phyloP scores from a whole-genome alignment of 441 rosid genomes.

The Erodium trifolium region DNA sequence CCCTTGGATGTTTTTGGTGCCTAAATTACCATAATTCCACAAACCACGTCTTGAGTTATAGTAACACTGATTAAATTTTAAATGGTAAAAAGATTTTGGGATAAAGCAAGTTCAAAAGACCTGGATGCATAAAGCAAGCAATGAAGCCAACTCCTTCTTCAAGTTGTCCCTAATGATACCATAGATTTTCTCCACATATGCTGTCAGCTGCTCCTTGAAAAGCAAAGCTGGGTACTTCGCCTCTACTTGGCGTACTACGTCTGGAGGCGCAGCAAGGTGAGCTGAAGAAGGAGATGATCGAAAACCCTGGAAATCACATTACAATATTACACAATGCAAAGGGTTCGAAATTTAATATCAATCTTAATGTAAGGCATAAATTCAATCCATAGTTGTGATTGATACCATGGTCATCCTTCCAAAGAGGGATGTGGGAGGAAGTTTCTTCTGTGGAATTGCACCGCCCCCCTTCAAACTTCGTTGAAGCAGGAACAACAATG shows the following conservation, averaged over 20 bases:
- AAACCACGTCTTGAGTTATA: background rate
- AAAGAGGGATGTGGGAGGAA: constrained; percentile 72
- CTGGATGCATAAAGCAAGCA: constrained; percentile 68
- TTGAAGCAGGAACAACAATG: constrained; percentile 73
- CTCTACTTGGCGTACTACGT: constrained; percentile 55
- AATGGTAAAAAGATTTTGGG: background rate
- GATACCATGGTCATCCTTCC: constrained; percentile 58
- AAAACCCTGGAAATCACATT: constrained; percentile 44
- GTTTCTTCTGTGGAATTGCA: constrained; percentile 46
- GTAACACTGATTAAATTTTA: background rate
- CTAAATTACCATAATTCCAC: constrained; percentile 32
- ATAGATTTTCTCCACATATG: constrained; percentile 77
- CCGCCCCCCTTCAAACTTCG: constrained; percentile 63
- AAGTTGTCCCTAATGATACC: constrained; percentile 77
- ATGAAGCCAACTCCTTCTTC: constrained; percentile 53
- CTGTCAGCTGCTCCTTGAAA: constrained; percentile 90
- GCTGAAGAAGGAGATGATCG: constrained; percentile 70
- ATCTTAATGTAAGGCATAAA: background rate
- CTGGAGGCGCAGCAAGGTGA: constrained; percentile 44
- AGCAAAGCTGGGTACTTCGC: constrained; percentile 88
- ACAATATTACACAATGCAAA: too few species aligned
- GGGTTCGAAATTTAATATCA: background rate
- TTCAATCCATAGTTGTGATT: background rate
- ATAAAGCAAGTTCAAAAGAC: constrained; percentile 22
- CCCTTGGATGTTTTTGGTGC: constrained; percentile 28